phyloP scores from a whole-genome alignment of 2,329 filamentous ascomycete genomes.

The Diaporthe sp. region DNA sequence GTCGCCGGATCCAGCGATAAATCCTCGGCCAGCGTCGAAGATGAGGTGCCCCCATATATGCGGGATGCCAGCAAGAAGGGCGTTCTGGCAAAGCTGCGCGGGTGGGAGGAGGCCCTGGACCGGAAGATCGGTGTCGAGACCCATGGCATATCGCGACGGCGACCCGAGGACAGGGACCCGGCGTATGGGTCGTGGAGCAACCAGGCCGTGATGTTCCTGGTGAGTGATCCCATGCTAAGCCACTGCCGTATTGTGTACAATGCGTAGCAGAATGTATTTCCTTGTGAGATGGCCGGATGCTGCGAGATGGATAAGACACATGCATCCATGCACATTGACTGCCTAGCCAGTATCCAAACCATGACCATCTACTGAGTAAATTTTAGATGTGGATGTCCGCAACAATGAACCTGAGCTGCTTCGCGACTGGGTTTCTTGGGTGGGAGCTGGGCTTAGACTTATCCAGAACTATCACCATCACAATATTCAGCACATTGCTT shows the following conservation, averaged over 20 bases:
- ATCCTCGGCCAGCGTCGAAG: constrained; percentile 29
- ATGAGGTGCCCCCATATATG: constrained; percentile 40
- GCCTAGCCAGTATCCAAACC: too few relatives aligned
- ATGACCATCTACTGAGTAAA: background rate
- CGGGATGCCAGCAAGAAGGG: constrained; percentile 43
- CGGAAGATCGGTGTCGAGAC: constrained; percentile 63
- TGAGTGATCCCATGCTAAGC: background rate
- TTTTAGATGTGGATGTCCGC: constrained; percentile 61
- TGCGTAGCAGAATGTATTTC: background rate
- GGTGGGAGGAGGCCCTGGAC: constrained; percentile 60
- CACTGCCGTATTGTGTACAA: background rate
- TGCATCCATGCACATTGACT: background rate
- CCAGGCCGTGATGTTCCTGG: constrained; percentile 62
- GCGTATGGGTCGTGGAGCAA: constrained; percentile 55
- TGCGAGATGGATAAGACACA: too few relatives aligned
- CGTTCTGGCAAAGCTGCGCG: constrained; percentile 54
- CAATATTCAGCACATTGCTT: constrained; percentile 61
- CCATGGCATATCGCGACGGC: constrained; percentile 60
- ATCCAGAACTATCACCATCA: constrained; percentile 59
- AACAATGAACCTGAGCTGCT: constrained; percentile 66
- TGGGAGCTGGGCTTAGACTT: constrained; percentile 63
- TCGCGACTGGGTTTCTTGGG: constrained; percentile 66
- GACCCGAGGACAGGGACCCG: constrained; percentile 58
- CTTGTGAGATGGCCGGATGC: background rate
- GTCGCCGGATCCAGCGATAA: constrained; percentile 22